Percentiles rank a stretch among this genome's conserved stretches.
Conservation (phyloP, 2,329 filamentous ascomycete species). For the Zasmidium cellare region DNA sequence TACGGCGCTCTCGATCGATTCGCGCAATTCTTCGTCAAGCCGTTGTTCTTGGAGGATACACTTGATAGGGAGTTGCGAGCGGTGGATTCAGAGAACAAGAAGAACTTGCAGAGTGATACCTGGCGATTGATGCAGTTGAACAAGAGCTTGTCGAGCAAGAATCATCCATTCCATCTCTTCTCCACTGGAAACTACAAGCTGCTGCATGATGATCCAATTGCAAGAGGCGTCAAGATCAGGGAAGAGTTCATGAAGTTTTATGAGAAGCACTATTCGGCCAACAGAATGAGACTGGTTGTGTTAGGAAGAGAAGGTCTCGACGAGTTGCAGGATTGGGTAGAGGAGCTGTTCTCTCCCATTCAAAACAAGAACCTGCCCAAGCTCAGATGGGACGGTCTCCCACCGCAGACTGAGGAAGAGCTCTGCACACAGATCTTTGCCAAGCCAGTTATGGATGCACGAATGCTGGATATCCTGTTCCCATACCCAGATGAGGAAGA, state of each 20-base stretch:
- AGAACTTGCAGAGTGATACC: constrained; percentile 87
- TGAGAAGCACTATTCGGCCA: constrained; percentile 84
- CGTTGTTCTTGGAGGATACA: constrained; percentile 80
- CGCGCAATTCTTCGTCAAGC: constrained; percentile 89
- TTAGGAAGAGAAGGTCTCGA: constrained; percentile 80
- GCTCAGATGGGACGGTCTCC: constrained; percentile 65
- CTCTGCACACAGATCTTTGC: constrained; percentile 74
- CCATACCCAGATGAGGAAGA: constrained; percentile 82
- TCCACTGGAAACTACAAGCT: constrained; percentile 87
- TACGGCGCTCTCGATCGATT: constrained; percentile 87
- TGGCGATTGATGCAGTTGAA: constrained; percentile 87
- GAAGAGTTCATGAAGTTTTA: constrained; percentile 94
- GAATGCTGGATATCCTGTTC: constrained; percentile 77
- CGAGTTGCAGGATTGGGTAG: constrained; percentile 78
- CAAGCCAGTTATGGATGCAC: constrained; percentile 87
- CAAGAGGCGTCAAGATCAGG: constrained; percentile 77
- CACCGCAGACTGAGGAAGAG: constrained; percentile 61
- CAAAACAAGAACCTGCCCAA: constrained; percentile 76
- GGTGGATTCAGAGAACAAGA: constrained; percentile 96
- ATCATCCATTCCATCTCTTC: constrained; percentile 88
- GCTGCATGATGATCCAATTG: constrained; percentile 77
- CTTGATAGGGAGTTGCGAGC: constrained; percentile 84
- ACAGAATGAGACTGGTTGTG: constrained; percentile 88
- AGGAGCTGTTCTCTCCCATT: constrained; percentile 77
- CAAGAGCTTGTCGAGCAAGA: constrained; percentile 82